Evolutionary conservation across 1,139 yeast species (phyloP).

Genomic region (Kazachstania sp.): DNA sequence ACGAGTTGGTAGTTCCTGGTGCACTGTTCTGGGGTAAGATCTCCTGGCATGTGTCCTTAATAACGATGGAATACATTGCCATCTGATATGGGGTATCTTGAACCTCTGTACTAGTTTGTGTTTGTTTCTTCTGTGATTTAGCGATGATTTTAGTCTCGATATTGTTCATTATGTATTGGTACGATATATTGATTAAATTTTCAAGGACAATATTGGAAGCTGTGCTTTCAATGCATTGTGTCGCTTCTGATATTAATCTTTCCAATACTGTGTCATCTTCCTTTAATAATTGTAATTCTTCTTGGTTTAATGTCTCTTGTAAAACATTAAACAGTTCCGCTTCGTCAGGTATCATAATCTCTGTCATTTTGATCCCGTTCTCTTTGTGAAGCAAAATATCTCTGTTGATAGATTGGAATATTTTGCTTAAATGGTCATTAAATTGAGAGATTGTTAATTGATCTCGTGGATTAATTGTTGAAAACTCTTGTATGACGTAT

Average conservation of each 20-base stretch:
- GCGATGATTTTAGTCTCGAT: slow-evolving; percentile 23
- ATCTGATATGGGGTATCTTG: slow-evolving; percentile 15
- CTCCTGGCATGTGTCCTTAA: slow-evolving; percentile 28
- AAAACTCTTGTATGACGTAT: slow-evolving; percentile 55
- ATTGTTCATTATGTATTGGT: slow-evolving; percentile 21
- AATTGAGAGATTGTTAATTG: slow-evolving; percentile 59
- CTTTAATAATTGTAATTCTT: slow-evolving; percentile 23
- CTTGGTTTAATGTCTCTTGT: slow-evolving; percentile 36
- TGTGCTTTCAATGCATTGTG: slow-evolving; percentile 29
- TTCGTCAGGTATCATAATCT: slow-evolving; percentile 28
- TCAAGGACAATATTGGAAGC: slow-evolving; percentile 13
- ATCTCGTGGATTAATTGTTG: slow-evolving; percentile 58
- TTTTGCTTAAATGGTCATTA: slow-evolving; percentile 30
- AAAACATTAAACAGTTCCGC: slow-evolving; percentile 32
- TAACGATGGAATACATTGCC: slow-evolving; percentile 24
- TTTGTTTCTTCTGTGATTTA: slow-evolving; percentile 20
- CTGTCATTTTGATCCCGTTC: slow-evolving; percentile 7
- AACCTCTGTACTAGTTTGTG: slow-evolving; percentile 8
- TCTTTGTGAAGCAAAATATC: slow-evolving; percentile 12
- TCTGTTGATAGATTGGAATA: slow-evolving; percentile 38
- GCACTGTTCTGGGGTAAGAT: slow-evolving; percentile 47
- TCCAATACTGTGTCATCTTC: slow-evolving; percentile 25
- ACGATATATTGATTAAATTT: slow-evolving; percentile 22
- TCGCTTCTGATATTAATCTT: slow-evolving; percentile 41
- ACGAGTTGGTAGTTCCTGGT: slow-evolving; percentile 17